These are phyloP conservation scores for Entomortierella chlamydospora DNA, from an alignment of 192 early-diverging fungal genomes.

Conservation along the genomic window DNA sequence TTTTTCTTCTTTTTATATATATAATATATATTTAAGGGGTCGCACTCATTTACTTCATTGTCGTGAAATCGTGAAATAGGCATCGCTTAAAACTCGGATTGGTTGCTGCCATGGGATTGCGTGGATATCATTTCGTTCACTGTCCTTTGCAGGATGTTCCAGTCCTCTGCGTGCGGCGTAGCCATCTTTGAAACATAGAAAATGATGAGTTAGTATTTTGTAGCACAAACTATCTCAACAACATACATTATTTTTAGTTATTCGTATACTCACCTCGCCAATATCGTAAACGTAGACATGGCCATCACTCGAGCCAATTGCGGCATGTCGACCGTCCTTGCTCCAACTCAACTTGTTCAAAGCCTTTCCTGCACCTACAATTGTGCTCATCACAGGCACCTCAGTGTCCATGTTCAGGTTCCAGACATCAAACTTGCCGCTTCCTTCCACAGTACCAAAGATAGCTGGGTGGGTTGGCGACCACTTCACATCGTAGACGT, in stretches of 20 bases:
- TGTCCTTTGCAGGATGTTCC: slow-evolving; percentile 63
- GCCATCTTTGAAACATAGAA: slow-evolving; percentile 54
- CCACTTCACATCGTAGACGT: slow-evolving; percentile 98
- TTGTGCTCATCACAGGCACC: slow-evolving; percentile 68
- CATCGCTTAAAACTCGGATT: slow-evolving; percentile 22
- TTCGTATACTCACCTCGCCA: slow-evolving; percentile 87
- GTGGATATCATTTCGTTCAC: slow-evolving; percentile 66
- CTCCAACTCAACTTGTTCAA: slow-evolving; percentile 97
- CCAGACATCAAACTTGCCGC: slow-evolving; percentile 91
- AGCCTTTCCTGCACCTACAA: slow-evolving; percentile 74
- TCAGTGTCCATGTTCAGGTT: slow-evolving; percentile 93
- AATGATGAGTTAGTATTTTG: background rate
- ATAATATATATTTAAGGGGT: background rate
- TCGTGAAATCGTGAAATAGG: background rate
- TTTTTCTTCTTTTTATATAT: slow-evolving; percentile 1
- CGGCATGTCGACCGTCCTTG: slow-evolving; percentile 84
- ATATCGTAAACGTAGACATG: slow-evolving; percentile 91
- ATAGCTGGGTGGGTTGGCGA: slow-evolving; percentile 95
- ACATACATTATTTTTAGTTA: too few relatives aligned
- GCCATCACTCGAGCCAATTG: slow-evolving; percentile 88
- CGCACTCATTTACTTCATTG: too few relatives aligned
- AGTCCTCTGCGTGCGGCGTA: slow-evolving; percentile 62
- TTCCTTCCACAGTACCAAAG: slow-evolving; percentile 93
- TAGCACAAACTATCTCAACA: too few relatives aligned
- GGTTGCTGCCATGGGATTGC: slow-evolving; percentile 42